phyloP scores from a whole-genome alignment of 148 eudicot species.

The Suaeda aralocaspica region DNA sequence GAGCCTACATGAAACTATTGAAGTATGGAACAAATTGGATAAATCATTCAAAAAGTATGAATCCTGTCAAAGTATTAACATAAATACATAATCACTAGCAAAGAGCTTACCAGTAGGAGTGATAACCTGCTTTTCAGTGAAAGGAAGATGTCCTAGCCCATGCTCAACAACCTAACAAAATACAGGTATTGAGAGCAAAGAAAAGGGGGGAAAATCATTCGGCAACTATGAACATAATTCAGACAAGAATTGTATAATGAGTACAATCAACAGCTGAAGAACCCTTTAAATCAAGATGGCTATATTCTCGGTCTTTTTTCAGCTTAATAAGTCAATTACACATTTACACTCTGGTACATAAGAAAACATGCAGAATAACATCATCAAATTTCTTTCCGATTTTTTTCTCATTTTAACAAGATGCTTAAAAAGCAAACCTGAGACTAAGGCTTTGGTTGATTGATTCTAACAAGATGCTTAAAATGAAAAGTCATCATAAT shows the following conservation, averaged over 20 bases:
- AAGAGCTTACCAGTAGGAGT: slow-evolving; percentile 85
- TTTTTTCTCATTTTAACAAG: slow-evolving; percentile 4
- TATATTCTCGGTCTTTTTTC: too few species aligned
- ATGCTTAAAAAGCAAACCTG: not conserved
- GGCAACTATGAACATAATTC: not conserved
- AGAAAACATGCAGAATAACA: too few species aligned
- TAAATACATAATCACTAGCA: slow-evolving; percentile 1
- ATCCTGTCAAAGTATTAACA: slow-evolving; percentile 4
- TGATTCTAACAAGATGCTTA: slow-evolving; percentile 8
- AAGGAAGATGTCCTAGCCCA: slow-evolving; percentile 95
- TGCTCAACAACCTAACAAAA: slow-evolving; percentile 83
- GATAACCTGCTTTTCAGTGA: slow-evolving; percentile 87
- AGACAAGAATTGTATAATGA: not conserved
- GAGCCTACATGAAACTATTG: too few species aligned
- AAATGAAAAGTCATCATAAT: not conserved
- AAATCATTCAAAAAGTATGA: slow-evolving; percentile 1
- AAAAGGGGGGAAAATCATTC: not conserved
- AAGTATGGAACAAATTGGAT: not conserved
- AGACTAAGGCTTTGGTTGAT: too few species aligned
- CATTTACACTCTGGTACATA: too few species aligned
- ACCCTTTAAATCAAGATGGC: too few species aligned
- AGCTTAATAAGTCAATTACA: too few species aligned
- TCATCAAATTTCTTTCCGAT: not conserved
- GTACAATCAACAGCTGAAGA: too few species aligned
- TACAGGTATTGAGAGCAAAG: not conserved